Base-by-base conservation (phyloP, 2,329 filamentous ascomycete species). In the Aspergillus udagawae region DNA sequence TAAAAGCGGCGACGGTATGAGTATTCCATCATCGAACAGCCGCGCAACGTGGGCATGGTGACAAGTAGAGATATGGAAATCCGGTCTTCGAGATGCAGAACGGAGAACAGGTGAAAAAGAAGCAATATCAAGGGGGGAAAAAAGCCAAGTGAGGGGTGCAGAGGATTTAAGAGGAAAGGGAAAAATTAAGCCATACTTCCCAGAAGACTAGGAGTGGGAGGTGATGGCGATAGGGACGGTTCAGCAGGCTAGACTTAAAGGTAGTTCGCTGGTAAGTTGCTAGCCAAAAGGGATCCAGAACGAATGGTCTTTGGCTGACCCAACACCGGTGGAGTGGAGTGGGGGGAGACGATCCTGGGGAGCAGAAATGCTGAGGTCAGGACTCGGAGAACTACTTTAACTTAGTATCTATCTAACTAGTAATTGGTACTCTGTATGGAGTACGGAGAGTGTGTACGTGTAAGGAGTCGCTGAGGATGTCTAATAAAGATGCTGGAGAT, bases 31-130 rank as follows among this genome's bases (percentile, higher is more conserved):
- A 60, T 58, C 56, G 55, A 50, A 60, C 51, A 56, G 52, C 54
- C 50, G 58, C 60, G 60, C 56, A 60, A 56, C 27, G 57, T 48
- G 54, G 59, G 53, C 63, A 65, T 65, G 61, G 48, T 28, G 51
- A 47, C 27, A 49, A 6, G 51, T 38, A 14, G 35, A 53, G 47
- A 25, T 45, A 51, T 47, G 51, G 32, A 52, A 53, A 35, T 23
- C 29, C 25, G 44, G 42, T 21, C 42, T 42, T 20, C 45, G 38
- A 51, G 42, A 49, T 47, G 14, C 44, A 14, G 32, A 7, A 38
- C 32, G 32, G 32, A 17, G 32, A 47, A 23, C 12, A 17, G 23
- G 5, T 47, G 23, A 47, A 45, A 47, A 17, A 47, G 12, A 3
- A 47, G 23, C n/a, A 47, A 25, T 25, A 47, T 47, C 23, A 27